Conservation (phyloP, 768 basidiomycete species). For the Tephrocybe rancida region DNA sequence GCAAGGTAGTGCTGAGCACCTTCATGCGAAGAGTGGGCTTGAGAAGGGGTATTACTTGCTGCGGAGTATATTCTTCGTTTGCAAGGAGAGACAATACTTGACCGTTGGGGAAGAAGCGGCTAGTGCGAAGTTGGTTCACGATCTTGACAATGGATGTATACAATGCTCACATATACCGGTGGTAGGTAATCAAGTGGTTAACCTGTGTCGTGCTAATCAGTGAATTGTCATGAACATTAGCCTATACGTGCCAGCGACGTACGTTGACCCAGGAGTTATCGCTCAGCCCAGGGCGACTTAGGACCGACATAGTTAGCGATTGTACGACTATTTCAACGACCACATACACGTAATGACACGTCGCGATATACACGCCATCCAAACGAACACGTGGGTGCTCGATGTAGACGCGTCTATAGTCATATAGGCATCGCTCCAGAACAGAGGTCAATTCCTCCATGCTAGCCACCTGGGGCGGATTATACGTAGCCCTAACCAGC, state of each 20-base stretch:
- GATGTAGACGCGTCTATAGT: constrained; percentile 78
- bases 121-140: constrained; percentile 25
- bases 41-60: constrained; percentile 73
- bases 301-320: not conserved
- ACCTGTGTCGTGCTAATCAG: constrained; percentile 46
- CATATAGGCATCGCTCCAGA: constrained; percentile 51
- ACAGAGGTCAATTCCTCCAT: constrained; percentile 51
- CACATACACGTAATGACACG: constrained; percentile 83
- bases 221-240: constrained; percentile 3
- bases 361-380: constrained; percentile 91
- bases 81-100: constrained; percentile 83
- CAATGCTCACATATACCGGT: constrained; percentile 77
- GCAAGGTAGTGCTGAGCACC: constrained; percentile 35
- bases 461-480: constrained; percentile 71
- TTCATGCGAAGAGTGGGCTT: constrained; percentile 80
- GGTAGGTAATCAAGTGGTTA: constrained; percentile 88
- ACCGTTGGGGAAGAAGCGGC: constrained; percentile 88
- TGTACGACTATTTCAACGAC: not conserved
- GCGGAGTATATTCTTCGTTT: constrained; percentile 74
- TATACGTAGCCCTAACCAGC: constrained; percentile 67
- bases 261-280: constrained; percentile 91
- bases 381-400: constrained; percentile 84
- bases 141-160: not conserved
- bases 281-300: constrained; percentile 51
- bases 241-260: constrained; percentile 25